Base-by-base conservation (phyloP, 2,329 filamentous ascomycete species). In the Fusarium ambrosium region DNA sequence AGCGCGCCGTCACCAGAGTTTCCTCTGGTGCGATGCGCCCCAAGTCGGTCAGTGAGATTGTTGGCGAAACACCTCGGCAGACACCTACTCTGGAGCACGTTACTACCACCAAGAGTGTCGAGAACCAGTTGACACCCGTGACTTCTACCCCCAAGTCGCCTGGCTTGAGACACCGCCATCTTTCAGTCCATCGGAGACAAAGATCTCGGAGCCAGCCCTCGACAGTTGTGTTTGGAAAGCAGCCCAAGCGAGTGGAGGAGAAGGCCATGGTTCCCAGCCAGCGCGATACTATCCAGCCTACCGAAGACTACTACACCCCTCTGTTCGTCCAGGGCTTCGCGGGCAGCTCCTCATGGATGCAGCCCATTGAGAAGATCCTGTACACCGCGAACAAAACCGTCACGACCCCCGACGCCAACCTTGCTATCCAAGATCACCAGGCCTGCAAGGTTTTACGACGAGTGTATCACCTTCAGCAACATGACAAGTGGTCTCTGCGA, bases 401-500 rank as follows among this genome's bases (percentile, higher is more conserved):
- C 13, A 95, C 93, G 2, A 98, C 96, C 0, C 88, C 92, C 2
- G 95, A 98, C 80, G 92, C 95, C 61, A 92, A 95, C 68, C 90
- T 97, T 2, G 93, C 95, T 51, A 91, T 97, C 45, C 91, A 95
- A 59, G 95, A 98, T 78, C 92, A 93, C 68, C 95, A 97, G 82
- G 94, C 97, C 62, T 97, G 94, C 78, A 92, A 94, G 66, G 94
- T 98, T 34, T 83, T 98, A 5, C 92, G 95, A 66, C 89, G 95
- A 16, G 95, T 99, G 3, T 98, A 98, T 80, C 92, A 96, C 71
- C 86, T 98, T 29, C 97, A 99, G 80, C 95, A 96, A 79, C 91
- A 93, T 36, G 95, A 97, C 77, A 93, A 96, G 79, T 98, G 97
- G 96, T 97, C 95, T 6, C 84, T 99, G 56, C 90, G 96, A 62